These are phyloP conservation scores for Chlorella sorokiniana DNA, from an alignment of 139 green algal genomes.

Conservation along the genomic window DNA sequence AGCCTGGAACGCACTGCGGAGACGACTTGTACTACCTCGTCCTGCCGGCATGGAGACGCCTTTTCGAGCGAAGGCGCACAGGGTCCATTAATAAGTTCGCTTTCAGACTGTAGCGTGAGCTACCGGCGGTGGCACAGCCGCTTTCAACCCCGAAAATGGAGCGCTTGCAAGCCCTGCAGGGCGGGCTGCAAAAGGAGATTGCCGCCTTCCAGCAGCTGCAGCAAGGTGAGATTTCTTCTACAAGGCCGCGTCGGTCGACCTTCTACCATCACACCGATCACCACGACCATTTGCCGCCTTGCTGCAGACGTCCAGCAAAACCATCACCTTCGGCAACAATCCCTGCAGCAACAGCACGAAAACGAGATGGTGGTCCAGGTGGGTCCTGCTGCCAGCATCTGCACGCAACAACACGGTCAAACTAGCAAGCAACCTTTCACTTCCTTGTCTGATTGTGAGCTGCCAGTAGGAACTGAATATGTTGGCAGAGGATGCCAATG, in stretches of 20 bases:
- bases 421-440: neutral
- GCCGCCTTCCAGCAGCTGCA: neutral
- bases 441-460: neutral
- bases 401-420: too few species aligned
- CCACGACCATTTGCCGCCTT: neutral
- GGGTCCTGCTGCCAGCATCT: neutral
- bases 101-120: too few species aligned
- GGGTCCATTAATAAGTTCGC: too few species aligned
- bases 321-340: slow-evolving; percentile 50
- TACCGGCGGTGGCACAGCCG: too few species aligned
- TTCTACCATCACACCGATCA: neutral
- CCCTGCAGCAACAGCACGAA: slow-evolving; percentile 68
- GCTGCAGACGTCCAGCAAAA: slow-evolving; percentile 62
- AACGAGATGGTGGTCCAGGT: slow-evolving; percentile 78
- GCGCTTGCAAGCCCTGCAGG: neutral
- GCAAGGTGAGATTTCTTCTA: neutral
- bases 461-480: slow-evolving; percentile 77
- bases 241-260: neutral
- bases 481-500: slow-evolving; percentile 75
- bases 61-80: too few species aligned
- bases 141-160: too few species aligned
- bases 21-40: too few species aligned
- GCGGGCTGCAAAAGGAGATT: neutral
- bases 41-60: too few species aligned
- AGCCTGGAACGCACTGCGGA: too few species aligned